These are phyloP conservation scores for Leccinum pachyderme DNA, from an alignment of 1,284 basidiomycete species.

Conservation along the genomic window DNA sequence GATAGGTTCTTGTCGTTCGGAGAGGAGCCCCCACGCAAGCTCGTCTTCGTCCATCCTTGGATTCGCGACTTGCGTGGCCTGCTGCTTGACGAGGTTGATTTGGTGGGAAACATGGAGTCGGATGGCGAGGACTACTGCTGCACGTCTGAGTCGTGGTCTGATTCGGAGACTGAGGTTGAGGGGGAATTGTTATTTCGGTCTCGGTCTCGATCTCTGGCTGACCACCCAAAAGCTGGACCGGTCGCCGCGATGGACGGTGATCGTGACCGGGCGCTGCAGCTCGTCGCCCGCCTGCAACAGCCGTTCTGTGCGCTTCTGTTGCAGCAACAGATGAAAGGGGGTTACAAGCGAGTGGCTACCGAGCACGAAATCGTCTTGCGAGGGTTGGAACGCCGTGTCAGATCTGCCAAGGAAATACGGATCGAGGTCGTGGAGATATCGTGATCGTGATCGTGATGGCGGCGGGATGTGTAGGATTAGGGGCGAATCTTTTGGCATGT, in stretches of 20 bases:
- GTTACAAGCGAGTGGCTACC: not conserved
- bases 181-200: not conserved
- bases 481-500: too few species aligned
- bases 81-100: not conserved
- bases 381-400: not conserved
- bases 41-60: not conserved
- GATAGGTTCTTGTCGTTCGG: not conserved
- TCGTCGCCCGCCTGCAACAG: not conserved
- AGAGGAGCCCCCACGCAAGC: not conserved
- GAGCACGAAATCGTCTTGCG: not conserved
- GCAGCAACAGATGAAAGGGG: not conserved
- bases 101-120: not conserved
- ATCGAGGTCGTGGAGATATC: not conserved
- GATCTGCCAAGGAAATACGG: not conserved
- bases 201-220: not conserved
- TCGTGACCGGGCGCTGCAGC: not conserved
- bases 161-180: not conserved
- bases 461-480: not conserved
- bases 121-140: not conserved
- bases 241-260: not conserved
- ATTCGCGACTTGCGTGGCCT: not conserved
- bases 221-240: not conserved
- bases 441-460: not conserved
- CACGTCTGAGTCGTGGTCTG: not conserved
- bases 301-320: not conserved